phyloP scores from a whole-genome alignment of 306 rosid genomes.

The Vachellia pachyceras region DNA sequence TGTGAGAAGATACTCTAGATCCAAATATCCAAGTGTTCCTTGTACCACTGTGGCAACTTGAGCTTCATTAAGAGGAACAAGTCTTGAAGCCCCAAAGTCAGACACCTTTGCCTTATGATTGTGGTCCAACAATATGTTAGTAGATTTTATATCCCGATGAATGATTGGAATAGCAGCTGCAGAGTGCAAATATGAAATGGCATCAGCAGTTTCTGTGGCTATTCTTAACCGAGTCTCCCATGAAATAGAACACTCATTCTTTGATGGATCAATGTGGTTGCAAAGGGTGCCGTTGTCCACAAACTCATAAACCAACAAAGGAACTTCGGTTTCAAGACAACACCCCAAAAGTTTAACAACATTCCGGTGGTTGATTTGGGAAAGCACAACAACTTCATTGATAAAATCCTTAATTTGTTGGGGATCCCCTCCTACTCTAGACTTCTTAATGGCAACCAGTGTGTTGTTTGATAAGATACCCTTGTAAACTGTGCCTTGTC shows the following conservation, averaged over 20 bases:
- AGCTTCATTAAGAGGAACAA: constrained; percentile 20
- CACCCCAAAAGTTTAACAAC: constrained; percentile 59
- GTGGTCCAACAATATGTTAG: constrained; percentile 51
- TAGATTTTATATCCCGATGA: constrained; percentile 57
- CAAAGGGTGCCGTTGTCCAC: constrained; percentile 44
- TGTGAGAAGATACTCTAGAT: constrained; percentile 45
- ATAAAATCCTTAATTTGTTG: constrained; percentile 52
- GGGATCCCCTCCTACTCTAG: constrained; percentile 36
- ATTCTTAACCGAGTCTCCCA: constrained; percentile 50
- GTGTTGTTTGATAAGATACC: constrained; percentile 24
- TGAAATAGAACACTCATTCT: not conserved
- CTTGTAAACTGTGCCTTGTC: constrained; percentile 48
- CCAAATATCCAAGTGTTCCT: constrained; percentile 18
- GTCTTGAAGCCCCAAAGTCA: constrained; percentile 43
- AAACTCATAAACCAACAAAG: constrained; percentile 58
- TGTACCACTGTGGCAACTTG: not conserved
- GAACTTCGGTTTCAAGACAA: constrained; percentile 53
- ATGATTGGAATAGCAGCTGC: constrained; percentile 48
- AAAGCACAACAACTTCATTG: constrained; percentile 49
- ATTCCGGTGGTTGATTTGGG: constrained; percentile 59
- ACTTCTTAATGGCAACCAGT: constrained; percentile 49
- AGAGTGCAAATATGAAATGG: constrained; percentile 55
- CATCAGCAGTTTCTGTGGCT: constrained; percentile 38
- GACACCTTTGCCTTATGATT: constrained; percentile 48
- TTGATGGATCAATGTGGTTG: constrained; percentile 32